Base-by-base conservation (phyloP, 371 early-diverging fungal genomes). In the Mortierella sp. region DNA sequence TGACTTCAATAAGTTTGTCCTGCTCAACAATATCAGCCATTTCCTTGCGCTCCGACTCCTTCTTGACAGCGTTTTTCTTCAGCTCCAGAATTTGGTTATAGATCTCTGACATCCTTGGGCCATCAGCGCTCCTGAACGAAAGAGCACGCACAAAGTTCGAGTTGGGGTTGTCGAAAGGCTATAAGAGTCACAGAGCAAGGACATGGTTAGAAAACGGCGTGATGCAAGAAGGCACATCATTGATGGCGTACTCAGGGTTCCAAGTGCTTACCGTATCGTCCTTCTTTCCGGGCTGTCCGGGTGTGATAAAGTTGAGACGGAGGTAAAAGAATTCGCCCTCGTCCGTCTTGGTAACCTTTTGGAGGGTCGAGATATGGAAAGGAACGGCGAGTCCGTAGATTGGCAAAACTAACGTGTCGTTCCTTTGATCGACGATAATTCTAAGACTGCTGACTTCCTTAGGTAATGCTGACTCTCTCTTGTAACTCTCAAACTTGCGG, bases 321-420 rank as follows among this genome's bases (percentile, higher is more conserved):
- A 99, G 91, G 88, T 97, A 96, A n/a, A 95, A 94, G 79, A 92
- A 95, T 44, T 98, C 98, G 55, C 97, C 97, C 91, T 99, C 99
- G 74, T 99, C 99, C 63, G 93, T 95, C 89, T 99, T 98, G 88
- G 96, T 96, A 9, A 96, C 96, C 87, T 97, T 99, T 84, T 99
- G 99, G 48, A 99, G 89, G 0, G 97, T 97, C 21, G 97, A 96
- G 72, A 99, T 96, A 90, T 99, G 99, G 94, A 99, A 99, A 31
- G 99, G 99, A 5, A 99, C 99, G 0, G 99, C 96, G 88, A 96
- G 94, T 48, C 99, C 99, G 83, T 97, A 97, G 54, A 99, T 96
- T 6, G 99, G 99, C 44, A 99, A 89, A 68, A 99, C 93, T 73
- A 99, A 92, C 13, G 98, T 91, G 72, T 98, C 96, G 50, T 92